Percentiles rank a stretch among this genome's conserved stretches.
These are phyloP conservation scores for Dalbergia cochinchinensis DNA, from an alignment of 306 rosid genomes.

Conservation along the genomic window DNA sequence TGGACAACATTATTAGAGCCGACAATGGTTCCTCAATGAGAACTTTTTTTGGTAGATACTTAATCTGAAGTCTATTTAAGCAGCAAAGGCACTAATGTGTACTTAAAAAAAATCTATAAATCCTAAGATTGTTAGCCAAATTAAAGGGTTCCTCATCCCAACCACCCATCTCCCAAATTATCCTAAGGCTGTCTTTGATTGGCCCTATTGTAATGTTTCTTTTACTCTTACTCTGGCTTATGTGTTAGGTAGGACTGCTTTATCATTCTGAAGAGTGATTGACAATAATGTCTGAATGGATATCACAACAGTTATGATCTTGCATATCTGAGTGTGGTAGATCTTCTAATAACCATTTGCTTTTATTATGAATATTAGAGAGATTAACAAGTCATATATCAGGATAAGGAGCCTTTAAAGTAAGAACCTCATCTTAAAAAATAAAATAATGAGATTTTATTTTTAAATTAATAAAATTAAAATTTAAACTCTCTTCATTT, in stretches of 20 bases:
- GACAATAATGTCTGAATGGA: constrained; percentile 20
- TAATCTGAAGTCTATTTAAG: constrained; percentile 39
- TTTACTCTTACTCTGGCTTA: constrained; percentile 32
- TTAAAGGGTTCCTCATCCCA: constrained; percentile 18
- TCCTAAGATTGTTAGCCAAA: constrained; percentile 28
- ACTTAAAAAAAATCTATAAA: constrained; percentile 24
- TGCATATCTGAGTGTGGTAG: constrained; percentile 1
- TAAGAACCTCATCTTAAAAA: too few relatives aligned
- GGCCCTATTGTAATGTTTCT: constrained; percentile 38
- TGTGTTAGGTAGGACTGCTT: constrained; percentile 45
- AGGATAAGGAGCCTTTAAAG: too few relatives aligned
- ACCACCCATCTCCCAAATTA: constrained; percentile 31
- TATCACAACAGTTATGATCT: constrained; percentile 29
- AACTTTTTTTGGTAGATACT: constrained; percentile 20
- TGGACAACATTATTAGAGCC: constrained; percentile 33
- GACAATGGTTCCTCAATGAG: constrained; percentile 41
- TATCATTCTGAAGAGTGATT: constrained; percentile 29
- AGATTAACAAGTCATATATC: constrained; percentile 6
- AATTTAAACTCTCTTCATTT: too few relatives aligned
- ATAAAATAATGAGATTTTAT: too few relatives aligned
- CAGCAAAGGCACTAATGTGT: constrained; percentile 40
- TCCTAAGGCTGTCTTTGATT: constrained; percentile 42
- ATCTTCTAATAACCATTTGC: constrained; percentile 33
- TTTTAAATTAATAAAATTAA: too few relatives aligned
- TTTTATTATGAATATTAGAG: constrained; percentile 8